phyloP scores from a whole-genome alignment of 2,329 filamentous ascomycete species.

The Penicillium sp. region DNA sequence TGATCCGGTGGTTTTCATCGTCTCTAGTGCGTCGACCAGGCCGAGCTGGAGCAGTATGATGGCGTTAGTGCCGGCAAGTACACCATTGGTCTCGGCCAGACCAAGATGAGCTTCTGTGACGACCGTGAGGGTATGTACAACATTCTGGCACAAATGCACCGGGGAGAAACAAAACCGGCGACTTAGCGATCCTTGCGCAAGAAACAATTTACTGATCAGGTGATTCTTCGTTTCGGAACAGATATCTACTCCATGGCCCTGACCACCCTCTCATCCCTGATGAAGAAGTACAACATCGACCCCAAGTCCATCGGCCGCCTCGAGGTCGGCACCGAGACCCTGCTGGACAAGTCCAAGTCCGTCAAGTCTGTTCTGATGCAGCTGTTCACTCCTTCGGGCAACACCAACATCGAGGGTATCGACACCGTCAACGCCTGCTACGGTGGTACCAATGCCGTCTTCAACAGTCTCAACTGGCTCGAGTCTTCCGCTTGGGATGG shows the following conservation, averaged over 20 bases:
- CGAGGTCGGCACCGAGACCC: conserved; percentile 79
- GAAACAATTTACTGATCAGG: conserved; percentile 1
- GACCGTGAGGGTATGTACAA: conserved; percentile 67
- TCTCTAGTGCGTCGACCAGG: conserved; percentile 71
- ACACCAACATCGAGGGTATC: conserved; percentile 77
- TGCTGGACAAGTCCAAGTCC: conserved; percentile 85
- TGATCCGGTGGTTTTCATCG: conserved; percentile 8
- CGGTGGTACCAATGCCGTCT: conserved; percentile 75
- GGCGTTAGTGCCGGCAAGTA: conserved; percentile 77
- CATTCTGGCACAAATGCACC: neutral
- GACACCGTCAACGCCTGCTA: conserved; percentile 84
- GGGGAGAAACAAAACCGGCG: neutral
- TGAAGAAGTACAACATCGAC: conserved; percentile 80
- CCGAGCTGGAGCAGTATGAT: conserved; percentile 80
- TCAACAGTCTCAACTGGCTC: conserved; percentile 79
- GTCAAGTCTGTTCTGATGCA: conserved; percentile 87
- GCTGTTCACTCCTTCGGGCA: conserved; percentile 64
- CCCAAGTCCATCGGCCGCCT: conserved; percentile 69
- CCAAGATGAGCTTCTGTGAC: conserved; percentile 88
- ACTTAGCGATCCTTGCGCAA: neutral
- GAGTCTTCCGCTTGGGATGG: conserved; percentile 85
- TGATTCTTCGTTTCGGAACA: conserved; percentile 29
- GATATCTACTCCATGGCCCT: conserved; percentile 84
- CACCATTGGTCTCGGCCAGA: conserved; percentile 85
- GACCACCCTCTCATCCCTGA: conserved; percentile 68